Evolutionary conservation across 2,329 filamentous ascomycete species (phyloP), one percentile per base, ranked within the genome.

Genomic region (Tolypocladium nubicola): DNA sequence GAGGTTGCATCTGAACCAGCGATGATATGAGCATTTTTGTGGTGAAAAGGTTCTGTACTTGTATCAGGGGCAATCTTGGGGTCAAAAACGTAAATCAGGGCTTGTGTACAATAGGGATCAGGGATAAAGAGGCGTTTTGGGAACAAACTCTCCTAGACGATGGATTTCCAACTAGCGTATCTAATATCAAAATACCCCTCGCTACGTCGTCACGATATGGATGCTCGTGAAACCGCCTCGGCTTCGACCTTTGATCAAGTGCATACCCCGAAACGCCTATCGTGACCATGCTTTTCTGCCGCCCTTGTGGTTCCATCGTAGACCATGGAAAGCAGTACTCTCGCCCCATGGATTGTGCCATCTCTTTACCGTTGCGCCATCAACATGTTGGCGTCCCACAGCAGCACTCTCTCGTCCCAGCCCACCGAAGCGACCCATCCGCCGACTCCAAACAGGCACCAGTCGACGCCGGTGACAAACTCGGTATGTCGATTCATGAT

Each of bases 371-470:
- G 62, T 45, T 64, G 63, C 4, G 59, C 67, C 67, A 73, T 69
- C 41, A 82, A 62, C 61, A 76, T 73, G 60, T 79, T 85, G 43
- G 92, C 89, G 76, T 99, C 94, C 93, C 93, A 99, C 7, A 99
- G 83, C 65, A 95, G 76, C 13, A 99, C 81, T 64, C 85, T 82
- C 75, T 97, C 91, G 67, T 99, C 94, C 94, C 94, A 99, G 1
- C 90, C 92, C 2, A 88, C 89, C 61, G 89, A 95, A 2, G 94
- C 92, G 63, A 92, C 92, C 94, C 94, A 99, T 6, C 94, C 94
- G 62, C 96, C 92, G 30, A 85, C 88, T 5, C 94, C 94, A 71
- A 99, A 99, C 50, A 99, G 73, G 73, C 94, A 99, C 94, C 95
- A 99, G 71, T 99, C 94, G 0, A 97, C 89, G 9, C 94, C 94